These are phyloP conservation scores for Aspergillus brunneoviolaceus DNA, from an alignment of 2,329 filamentous ascomycete genomes.

Conservation along the genomic window DNA sequence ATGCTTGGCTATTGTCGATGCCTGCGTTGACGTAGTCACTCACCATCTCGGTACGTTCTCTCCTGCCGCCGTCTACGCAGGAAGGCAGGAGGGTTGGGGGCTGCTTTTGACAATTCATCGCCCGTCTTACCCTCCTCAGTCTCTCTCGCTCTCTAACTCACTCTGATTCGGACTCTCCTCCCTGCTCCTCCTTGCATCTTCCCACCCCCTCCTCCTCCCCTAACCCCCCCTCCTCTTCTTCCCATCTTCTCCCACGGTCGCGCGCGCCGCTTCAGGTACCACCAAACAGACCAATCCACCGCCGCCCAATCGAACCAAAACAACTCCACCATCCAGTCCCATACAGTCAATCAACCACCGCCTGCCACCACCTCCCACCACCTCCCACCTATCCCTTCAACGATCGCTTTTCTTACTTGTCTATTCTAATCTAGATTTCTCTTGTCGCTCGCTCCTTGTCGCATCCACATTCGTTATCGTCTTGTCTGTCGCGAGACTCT, in stretches of 20 bases:
- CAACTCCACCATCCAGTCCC: conserved; percentile 6
- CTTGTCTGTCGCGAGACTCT: conserved; percentile 8
- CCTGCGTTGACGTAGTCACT: conserved; percentile 31
- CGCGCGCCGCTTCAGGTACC: conserved; percentile 20
- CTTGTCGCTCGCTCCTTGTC: conserved; percentile 30
- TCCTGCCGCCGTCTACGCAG: conserved; percentile 24
- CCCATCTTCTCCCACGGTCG: conserved; percentile 20
- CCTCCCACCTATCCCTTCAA: conserved; percentile 6
- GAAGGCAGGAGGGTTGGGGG: conserved; percentile 19
- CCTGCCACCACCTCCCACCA: conserved; percentile 7
- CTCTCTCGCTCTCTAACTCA: conserved; percentile 5
- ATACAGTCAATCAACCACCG: conserved; percentile 8
- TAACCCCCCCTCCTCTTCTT: background rate
- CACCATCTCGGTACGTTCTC: conserved; percentile 16
- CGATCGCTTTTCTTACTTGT: conserved; percentile 13
- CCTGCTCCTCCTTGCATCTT: conserved; percentile 21
- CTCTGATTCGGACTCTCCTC: background rate
- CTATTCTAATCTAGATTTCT: conserved; percentile 16
- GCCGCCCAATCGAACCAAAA: background rate
- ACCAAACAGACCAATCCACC: background rate
- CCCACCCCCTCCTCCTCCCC: conserved; percentile 7
- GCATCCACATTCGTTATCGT: conserved; percentile 27
- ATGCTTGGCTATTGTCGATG: conserved; percentile 27
- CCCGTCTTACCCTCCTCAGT: conserved; percentile 5
- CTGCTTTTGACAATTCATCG: conserved; percentile 19